Conservation (phyloP, 1,139 yeast genomes). For the Geotrichum klebahnii region DNA sequence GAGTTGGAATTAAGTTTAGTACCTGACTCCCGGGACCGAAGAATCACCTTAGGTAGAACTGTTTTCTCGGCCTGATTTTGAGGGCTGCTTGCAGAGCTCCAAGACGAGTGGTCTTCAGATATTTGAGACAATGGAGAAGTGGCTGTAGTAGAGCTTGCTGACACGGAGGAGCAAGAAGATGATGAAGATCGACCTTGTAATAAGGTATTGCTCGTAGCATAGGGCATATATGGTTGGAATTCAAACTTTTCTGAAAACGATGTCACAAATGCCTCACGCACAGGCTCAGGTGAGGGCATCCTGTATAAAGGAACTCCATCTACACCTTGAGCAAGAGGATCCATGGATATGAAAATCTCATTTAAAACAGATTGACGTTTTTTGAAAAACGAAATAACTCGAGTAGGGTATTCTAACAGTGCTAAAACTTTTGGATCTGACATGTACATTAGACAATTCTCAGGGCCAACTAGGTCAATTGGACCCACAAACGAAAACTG, state of each 20-base stretch:
- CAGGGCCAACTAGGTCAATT: slow-evolving; percentile 28
- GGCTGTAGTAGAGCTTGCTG: slow-evolving; percentile 4
- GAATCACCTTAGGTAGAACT: neutral
- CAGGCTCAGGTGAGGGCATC: slow-evolving; percentile 25
- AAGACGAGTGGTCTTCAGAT: slow-evolving; percentile 2
- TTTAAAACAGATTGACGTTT: slow-evolving; percentile 35
- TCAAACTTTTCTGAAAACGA: slow-evolving; percentile 26
- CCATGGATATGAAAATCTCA: slow-evolving; percentile 33
- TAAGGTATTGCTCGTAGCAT: neutral
- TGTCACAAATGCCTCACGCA: slow-evolving; percentile 27
- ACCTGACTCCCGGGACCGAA: too few species aligned
- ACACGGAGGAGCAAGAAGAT: slow-evolving; percentile 9
- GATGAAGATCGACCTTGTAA: slow-evolving; percentile 6
- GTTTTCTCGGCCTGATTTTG: neutral
- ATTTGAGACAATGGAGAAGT: slow-evolving; percentile 3
- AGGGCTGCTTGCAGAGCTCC: neutral
- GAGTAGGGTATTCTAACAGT: slow-evolving; percentile 36
- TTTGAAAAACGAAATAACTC: slow-evolving; percentile 38
- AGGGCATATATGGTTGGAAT: slow-evolving; percentile 16
- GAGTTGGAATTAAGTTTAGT: neutral
- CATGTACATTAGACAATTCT: slow-evolving; percentile 10
- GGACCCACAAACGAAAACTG: slow-evolving; percentile 42
- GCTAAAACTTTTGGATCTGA: slow-evolving; percentile 22
- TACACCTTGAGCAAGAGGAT: slow-evolving; percentile 33
- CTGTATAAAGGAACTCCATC: slow-evolving; percentile 27